Evolutionary conservation across 2,329 filamentous ascomycete genomes (phyloP).

Genomic region (Sphaerulina populicola): DNA sequence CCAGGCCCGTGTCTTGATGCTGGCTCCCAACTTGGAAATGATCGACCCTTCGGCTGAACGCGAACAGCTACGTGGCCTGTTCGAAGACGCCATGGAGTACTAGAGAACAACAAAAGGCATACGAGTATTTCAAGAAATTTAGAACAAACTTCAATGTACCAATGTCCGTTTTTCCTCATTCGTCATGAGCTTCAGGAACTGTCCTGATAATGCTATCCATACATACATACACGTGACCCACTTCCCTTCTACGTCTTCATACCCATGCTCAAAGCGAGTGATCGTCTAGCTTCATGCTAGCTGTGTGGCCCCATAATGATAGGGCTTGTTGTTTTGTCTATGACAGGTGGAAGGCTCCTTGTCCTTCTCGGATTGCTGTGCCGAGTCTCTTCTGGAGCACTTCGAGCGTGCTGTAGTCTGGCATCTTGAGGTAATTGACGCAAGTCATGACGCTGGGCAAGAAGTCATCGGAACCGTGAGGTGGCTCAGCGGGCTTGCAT

Average conservation of each 20-base stretch:
- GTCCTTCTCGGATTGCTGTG: conserved; percentile 85
- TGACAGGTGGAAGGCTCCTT: conserved; percentile 86
- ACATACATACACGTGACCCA: conserved; percentile 1
- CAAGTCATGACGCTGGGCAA: conserved; percentile 99
- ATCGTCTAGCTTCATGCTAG: conserved; percentile 1
- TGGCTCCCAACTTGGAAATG: conserved; percentile 67
- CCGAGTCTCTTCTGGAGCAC: conserved; percentile 69
- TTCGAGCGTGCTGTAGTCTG: conserved; percentile 77
- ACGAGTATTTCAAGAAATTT: no score
- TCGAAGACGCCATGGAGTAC: conserved; percentile 43
- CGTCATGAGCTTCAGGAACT: conserved; percentile 1
- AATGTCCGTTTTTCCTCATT: conserved; percentile 6
- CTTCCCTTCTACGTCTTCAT: background rate
- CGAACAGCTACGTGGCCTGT: conserved; percentile 42
- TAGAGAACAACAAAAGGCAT: conserved; percentile 9
- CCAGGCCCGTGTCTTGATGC: conserved; percentile 79
- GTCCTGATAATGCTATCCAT: conserved; percentile 8
- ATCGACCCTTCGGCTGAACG: conserved; percentile 41
- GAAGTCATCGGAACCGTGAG: conserved; percentile 90
- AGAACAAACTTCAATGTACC: background rate
- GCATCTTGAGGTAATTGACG: conserved; percentile 96
- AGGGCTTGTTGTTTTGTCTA: conserved; percentile 12
- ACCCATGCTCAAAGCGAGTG: conserved; percentile 4
- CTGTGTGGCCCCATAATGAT: background rate
- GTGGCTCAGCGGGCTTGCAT: conserved; percentile 94